A percentile compares a stretch with the other conserved stretches of the same genome.
phyloP scores from a whole-genome alignment of 352 stramenopile genomes.

The Phytopythium ostracodes region DNA sequence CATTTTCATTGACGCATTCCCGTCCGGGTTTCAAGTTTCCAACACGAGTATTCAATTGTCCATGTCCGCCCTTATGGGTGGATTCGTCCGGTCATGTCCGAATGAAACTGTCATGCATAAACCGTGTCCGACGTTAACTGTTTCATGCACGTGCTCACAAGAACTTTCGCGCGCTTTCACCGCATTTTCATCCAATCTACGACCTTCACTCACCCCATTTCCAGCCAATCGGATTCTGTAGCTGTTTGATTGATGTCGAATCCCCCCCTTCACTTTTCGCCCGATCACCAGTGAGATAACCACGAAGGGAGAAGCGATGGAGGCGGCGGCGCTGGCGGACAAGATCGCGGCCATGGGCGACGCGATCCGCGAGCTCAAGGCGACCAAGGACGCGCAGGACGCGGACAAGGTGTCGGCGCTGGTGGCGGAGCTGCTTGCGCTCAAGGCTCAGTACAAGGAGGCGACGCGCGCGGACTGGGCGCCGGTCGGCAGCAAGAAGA shows the following conservation, averaged over 20 bases:
- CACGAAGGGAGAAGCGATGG: constrained; percentile 12
- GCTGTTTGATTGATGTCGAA: not conserved
- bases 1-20: not conserved
- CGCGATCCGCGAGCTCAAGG: constrained; percentile 81
- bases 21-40: too few relatives aligned
- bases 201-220: not conserved
- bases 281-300: not conserved
- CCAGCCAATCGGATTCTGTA: not conserved
- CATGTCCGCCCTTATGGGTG: not conserved
- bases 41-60: too few relatives aligned
- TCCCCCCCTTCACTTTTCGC: not conserved
- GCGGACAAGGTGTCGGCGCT: constrained; percentile 34
- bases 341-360: constrained; percentile 73
- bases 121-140: not conserved
- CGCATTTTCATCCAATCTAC: not conserved
- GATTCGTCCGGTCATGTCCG: not conserved
- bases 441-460: constrained; percentile 81
- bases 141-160: not conserved
- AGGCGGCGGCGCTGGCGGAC: constrained; percentile 31
- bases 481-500: constrained; percentile 33
- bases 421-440: constrained; percentile 56
- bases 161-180: not conserved
- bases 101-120: too few relatives aligned
- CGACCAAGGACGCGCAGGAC: constrained; percentile 58
- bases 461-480: constrained; percentile 71